Evolutionary conservation across 441 rosid species (phyloP), one percentile per base, ranked within the genome.

Genomic region (Dalechampia spathulata): DNA sequence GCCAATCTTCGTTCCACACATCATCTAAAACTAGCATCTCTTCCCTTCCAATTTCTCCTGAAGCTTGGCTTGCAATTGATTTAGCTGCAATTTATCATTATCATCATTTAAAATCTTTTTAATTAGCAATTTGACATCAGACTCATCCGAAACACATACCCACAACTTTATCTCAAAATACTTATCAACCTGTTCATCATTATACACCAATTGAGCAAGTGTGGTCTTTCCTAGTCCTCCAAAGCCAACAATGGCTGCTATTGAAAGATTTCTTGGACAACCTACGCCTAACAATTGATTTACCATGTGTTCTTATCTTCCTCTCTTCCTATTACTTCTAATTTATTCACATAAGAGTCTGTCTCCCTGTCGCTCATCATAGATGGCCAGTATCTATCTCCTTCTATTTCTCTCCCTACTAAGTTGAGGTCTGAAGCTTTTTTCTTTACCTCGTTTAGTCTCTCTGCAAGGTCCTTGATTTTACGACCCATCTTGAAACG

Each of bases 1-100:
- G 32, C 2, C 2, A 22, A 12, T 70, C 52, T 15, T 64, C 66
- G 16, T 49, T 54, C 65, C 68, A 70, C 1, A 64, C 58, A 61
- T 74, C 69, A 64, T 67, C 72, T 13, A 71, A 52, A 12, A 67
- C 65, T 25, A 65, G 49, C 17, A 62, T 13, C 38, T 58, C 39
- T 20, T 50, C 21, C 44, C 42, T 1, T 27, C 30, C 3, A 59
- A 25, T 3, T 26, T 44, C 7, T 16, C 32, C 5, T 48, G 43
- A 10, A 69, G 46, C 25, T 14, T 28, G 7, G 0, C 41, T 22
- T 59, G 64, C 21, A 54, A 7, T 32, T 47, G 58, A 6, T 59
- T 22, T 10, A 61, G 17, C 3, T 43, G 44, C 43, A 23, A 25
- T 36, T 14, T 56, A 16, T 4, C 25, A 7, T 25, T 34, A 4